These are phyloP conservation scores for Mycena olivaceomarginata DNA, from an alignment of 768 basidiomycete species.

Conservation along the genomic window DNA sequence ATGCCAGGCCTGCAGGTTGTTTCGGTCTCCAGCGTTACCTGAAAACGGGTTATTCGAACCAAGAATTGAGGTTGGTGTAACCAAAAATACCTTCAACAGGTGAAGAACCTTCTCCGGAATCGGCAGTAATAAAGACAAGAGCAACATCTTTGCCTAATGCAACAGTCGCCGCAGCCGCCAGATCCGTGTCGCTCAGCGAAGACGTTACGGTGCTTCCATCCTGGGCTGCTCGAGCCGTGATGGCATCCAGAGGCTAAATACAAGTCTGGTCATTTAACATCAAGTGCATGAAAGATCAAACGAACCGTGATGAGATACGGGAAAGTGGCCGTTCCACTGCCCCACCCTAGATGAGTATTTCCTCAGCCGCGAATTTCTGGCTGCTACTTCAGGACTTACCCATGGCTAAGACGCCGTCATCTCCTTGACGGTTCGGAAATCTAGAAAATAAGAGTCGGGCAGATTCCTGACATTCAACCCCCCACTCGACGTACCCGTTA, in stretches of 20 bases:
- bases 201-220: conserved; percentile 66
- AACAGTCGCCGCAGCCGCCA: conserved; percentile 62
- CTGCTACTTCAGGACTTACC: conserved; percentile 58
- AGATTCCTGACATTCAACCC: neutral
- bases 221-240: conserved; percentile 61
- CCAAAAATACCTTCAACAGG: conserved; percentile 26
- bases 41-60: neutral
- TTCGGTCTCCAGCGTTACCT: conserved; percentile 76
- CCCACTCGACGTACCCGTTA: conserved; percentile 64
- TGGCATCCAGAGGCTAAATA: conserved; percentile 64
- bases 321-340: conserved; percentile 68
- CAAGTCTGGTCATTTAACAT: neutral
- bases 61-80: too few species aligned
- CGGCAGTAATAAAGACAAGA: conserved; percentile 71
- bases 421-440: conserved; percentile 69
- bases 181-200: conserved; percentile 69
- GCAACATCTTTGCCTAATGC: conserved; percentile 69
- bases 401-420: conserved; percentile 77
- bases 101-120: conserved; percentile 32
- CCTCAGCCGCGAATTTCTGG: conserved; percentile 12
- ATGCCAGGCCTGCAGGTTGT: conserved; percentile 71
- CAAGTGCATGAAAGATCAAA: neutral
- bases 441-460: conserved; percentile 43
- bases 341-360: conserved; percentile 61
- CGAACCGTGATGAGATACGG: conserved; percentile 71